Evolutionary conservation across 768 basidiomycete genomes (phyloP).

Genomic region (Gelatoporia subvermispora): DNA sequence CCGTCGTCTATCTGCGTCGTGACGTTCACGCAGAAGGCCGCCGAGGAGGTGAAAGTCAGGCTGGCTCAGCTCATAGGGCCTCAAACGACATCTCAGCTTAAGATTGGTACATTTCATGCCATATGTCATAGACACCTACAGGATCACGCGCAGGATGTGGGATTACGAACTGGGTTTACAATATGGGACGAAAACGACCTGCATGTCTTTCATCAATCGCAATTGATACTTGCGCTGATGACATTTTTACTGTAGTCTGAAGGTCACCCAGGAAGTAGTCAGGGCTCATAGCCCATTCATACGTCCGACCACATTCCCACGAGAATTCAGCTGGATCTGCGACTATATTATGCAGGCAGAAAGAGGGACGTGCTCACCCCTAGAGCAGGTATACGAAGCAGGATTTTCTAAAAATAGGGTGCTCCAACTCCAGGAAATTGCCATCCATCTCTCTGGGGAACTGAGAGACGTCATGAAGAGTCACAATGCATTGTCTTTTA

Average conservation of each 20-base stretch:
- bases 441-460: too few species aligned
- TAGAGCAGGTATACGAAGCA: too few species aligned
- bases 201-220: slow-evolving; percentile 31
- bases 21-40: slow-evolving; percentile 89
- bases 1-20: slow-evolving; percentile 70
- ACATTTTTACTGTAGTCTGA: too few species aligned
- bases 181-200: slow-evolving; percentile 80
- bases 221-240: neutral
- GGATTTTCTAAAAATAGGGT: too few species aligned
- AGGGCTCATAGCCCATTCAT: too few species aligned
- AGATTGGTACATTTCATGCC: slow-evolving; percentile 77
- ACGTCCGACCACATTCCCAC: too few species aligned
- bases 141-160: slow-evolving; percentile 52
- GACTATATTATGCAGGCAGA: too few species aligned
- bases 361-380: too few species aligned
- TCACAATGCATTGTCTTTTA: slow-evolving; percentile 79
- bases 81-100: slow-evolving; percentile 45
- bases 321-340: too few species aligned
- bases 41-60: slow-evolving; percentile 78
- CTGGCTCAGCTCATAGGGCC: slow-evolving; percentile 67
- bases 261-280: too few species aligned
- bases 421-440: too few species aligned
- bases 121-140: slow-evolving; percentile 70
- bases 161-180: slow-evolving; percentile 68
- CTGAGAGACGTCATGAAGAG: slow-evolving; percentile 30